Evolutionary conservation across 108 stramenopile genomes (phyloP), one percentile per base, ranked within the genome.

Genomic region (Cyclotella cryptica): DNA sequence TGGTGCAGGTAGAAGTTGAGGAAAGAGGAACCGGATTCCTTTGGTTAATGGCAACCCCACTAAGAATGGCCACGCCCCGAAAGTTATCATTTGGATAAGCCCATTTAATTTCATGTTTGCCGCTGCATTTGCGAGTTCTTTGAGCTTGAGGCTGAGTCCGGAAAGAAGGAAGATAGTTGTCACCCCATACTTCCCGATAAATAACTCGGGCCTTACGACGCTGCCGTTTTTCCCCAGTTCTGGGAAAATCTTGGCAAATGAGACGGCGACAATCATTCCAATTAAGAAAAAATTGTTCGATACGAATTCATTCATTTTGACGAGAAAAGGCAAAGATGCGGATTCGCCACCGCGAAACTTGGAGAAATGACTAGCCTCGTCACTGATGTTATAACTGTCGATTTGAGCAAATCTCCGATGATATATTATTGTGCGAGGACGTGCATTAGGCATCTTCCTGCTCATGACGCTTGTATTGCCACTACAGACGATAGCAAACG

Each of bases 141-240:
- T 83, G 19, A 94, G 66, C 57, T 90, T 83, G 49, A 96, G 80
- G 1, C 90, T 84, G 9, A 96, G 74, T 15, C 96, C 96, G 5
- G 93, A 93, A 4, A 98, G 77, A 10, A 98, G 86, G 67, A 98
- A 98, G 47, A 98, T 89, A 19, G 86, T 18, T 0, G 93, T 82
- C 10, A 96, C 94, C 15, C 96, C 96, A 69, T 84, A 91, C 58
- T 90, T 92, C 46, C 93, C 95, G 60, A 96, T 88, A 63, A 91
- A 87, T 2, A 91, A 80, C 75, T 96, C 95, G n/a, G 94, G 92
- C 42, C 88, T 80, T 17, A 93, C 47, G 3, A 92, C 47, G 18
- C 90, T 88, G 19, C 93, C 93, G 74, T 88, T 90, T 39, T 75
- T 87, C 6, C 92, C 92, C 14, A 93, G 72, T 77, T 80, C 71